A percentile compares a stretch with the other conserved stretches of the same genome.
These are phyloP conservation scores for Penicillium taxi DNA, from an alignment of 495 filamentous ascomycete species.

Conservation along the genomic window DNA sequence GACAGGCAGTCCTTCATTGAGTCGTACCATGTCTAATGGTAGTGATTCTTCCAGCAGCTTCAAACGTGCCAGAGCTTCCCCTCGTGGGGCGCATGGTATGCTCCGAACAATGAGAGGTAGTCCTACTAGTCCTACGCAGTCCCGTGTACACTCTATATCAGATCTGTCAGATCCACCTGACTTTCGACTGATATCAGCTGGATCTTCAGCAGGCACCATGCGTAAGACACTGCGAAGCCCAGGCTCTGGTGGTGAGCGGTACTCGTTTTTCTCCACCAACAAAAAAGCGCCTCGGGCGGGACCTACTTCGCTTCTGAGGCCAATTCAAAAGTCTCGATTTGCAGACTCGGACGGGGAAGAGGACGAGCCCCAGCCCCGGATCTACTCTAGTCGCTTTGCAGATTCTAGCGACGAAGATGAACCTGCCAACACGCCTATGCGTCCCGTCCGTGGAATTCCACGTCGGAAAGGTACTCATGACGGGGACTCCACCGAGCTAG, in stretches of 20 bases:
- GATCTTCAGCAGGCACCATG: constrained; percentile 30
- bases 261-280: constrained; percentile 42
- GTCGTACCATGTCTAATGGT: constrained; percentile 39
- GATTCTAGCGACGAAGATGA: constrained; percentile 74
- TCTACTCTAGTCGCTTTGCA: constrained; percentile 65
- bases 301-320: constrained; percentile 10
- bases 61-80: constrained; percentile 37
- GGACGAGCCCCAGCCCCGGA: constrained; percentile 26
- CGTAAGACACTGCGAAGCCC: constrained; percentile 45
- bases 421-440: constrained; percentile 27
- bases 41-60: constrained; percentile 60
- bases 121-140: constrained; percentile 19
- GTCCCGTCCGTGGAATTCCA: constrained; percentile 60
- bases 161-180: constrained; percentile 22
- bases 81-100: constrained; percentile 42
- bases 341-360: constrained; percentile 70
- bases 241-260: constrained; percentile 25
- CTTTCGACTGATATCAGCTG: constrained; percentile 27
- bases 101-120: constrained; percentile 46
- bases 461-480: constrained; percentile 41
- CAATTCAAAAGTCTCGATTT: constrained; percentile 33
- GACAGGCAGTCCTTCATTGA: constrained; percentile 1
- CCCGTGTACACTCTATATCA: constrained; percentile 18
- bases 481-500: constrained; percentile 63
- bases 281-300: constrained; percentile 35